Evolutionary conservation across 371 early-diverging fungal species (phyloP).

Genomic region (Mucor lusitanicus): DNA sequence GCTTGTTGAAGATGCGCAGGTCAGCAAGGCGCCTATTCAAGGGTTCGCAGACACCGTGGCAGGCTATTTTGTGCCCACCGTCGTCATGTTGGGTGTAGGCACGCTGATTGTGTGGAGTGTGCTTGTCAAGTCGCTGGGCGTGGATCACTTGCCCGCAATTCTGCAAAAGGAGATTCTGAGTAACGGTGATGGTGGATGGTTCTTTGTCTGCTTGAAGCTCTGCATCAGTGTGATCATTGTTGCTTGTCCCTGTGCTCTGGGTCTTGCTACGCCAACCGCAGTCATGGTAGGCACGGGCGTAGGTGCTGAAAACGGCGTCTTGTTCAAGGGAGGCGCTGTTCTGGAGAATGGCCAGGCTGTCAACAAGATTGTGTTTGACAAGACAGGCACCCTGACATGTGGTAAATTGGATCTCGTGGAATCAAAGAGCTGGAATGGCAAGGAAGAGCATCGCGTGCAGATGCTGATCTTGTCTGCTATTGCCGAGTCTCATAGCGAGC

Average conservation of each 20-base stretch:
- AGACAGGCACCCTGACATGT: slow-evolving; percentile 93
- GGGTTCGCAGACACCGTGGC: slow-evolving; percentile 83
- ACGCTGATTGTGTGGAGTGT: slow-evolving; percentile 84
- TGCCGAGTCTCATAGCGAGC: slow-evolving; percentile 86
- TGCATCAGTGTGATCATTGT: slow-evolving; percentile 95
- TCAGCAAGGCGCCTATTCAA: slow-evolving; percentile 86
- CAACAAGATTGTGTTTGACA: slow-evolving; percentile 92
- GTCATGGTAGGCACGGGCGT: slow-evolving; percentile 98
- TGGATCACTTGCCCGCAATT: slow-evolving; percentile 53
- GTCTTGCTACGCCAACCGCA: slow-evolving; percentile 95
- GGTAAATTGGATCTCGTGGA: slow-evolving; percentile 81
- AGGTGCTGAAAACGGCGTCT: slow-evolving; percentile 87
- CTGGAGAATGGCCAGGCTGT: slow-evolving; percentile 83
- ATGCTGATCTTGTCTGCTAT: slow-evolving; percentile 56
- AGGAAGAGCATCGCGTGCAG: slow-evolving; percentile 6
- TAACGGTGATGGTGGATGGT: slow-evolving; percentile 61
- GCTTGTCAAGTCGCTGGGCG: slow-evolving; percentile 49
- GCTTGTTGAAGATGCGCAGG: slow-evolving; percentile 89
- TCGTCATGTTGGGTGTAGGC: slow-evolving; percentile 68
- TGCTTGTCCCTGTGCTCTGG: slow-evolving; percentile 97
- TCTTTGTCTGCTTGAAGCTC: slow-evolving; percentile 84
- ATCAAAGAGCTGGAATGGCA: slow-evolving; percentile 21
- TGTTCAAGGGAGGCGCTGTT: slow-evolving; percentile 86
- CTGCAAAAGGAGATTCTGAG: slow-evolving; percentile 53
- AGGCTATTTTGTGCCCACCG: slow-evolving; percentile 88